These are phyloP conservation scores for Pleoardoris graminearum DNA, from an alignment of 2,329 filamentous ascomycete genomes.

Conservation along the genomic window DNA sequence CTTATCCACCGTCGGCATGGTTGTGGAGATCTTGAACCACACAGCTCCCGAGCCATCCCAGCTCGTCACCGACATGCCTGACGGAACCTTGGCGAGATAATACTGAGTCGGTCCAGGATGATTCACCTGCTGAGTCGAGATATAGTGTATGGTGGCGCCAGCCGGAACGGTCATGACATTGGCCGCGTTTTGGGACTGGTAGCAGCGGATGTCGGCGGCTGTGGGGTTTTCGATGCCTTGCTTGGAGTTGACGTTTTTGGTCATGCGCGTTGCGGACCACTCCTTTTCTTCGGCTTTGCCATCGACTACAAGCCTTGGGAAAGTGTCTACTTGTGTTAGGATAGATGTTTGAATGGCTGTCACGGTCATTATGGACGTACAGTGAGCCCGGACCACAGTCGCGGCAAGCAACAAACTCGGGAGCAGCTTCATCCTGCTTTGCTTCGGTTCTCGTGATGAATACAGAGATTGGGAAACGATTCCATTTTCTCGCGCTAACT, in stretches of 20 bases:
- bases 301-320: conserved; percentile 31
- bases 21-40: conserved; percentile 36
- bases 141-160: conserved; percentile 32
- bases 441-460: too few species aligned
- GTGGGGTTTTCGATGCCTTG: conserved; percentile 36
- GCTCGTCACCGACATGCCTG: conserved; percentile 23
- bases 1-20: conserved; percentile 29
- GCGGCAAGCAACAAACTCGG: conserved; percentile 20
- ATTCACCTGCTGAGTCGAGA: conserved; percentile 37
- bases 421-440: conserved; percentile 26
- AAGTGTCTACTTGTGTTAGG: conserved; percentile 25
- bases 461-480: neutral
- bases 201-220: conserved; percentile 35
- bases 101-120: conserved; percentile 37
- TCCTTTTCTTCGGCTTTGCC: conserved; percentile 30
- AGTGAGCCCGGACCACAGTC: conserved; percentile 28
- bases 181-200: conserved; percentile 24
- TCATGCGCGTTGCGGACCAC: conserved; percentile 29
- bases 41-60: conserved; percentile 34
- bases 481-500: neutral
- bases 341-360: neutral
- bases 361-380: conserved; percentile 16
- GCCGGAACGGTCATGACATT: conserved; percentile 28
- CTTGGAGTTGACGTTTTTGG: conserved; percentile 36
- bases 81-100: conserved; percentile 35